A percentile compares a stretch with the other conserved stretches of the same genome.
phyloP scores from a whole-genome alignment of 352 stramenopile genomes.

The Phytopythium mirpurense region DNA sequence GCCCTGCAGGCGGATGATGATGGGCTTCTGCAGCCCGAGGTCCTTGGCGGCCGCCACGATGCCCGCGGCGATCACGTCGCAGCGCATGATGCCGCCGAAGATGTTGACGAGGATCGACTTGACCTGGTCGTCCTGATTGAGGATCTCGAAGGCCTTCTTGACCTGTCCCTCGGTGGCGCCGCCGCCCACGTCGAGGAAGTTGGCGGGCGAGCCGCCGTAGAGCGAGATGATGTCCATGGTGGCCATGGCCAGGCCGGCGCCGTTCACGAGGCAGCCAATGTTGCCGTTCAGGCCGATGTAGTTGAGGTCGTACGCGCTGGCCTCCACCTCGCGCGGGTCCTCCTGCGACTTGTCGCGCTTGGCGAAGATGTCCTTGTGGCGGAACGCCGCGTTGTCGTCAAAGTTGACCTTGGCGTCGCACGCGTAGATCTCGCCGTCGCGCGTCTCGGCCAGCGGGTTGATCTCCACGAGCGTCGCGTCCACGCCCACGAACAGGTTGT shows the following conservation, averaged over 20 bases:
- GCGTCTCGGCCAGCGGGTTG: conserved; percentile 97
- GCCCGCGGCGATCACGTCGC: conserved; percentile 95
- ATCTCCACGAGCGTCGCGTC: conserved; percentile 98
- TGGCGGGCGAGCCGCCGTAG: conserved; percentile 95
- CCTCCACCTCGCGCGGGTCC: conserved; percentile 94
- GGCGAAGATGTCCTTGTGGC: conserved; percentile 93
- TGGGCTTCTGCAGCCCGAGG: conserved; percentile 95
- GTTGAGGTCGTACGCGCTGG: conserved; percentile 95
- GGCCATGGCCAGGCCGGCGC: conserved; percentile 97
- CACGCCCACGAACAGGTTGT: conserved; percentile 95
- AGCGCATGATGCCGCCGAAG: conserved; percentile 99
- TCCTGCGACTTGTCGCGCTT: conserved; percentile 91
- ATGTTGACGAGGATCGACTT: conserved; percentile 99
- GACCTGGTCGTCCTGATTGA: conserved; percentile 91
- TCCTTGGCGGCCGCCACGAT: conserved; percentile 97
- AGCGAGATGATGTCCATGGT: conserved; percentile 99
- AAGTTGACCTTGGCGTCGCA: conserved; percentile 99
- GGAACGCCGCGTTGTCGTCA: conserved; percentile 97
- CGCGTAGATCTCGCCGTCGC: conserved; percentile 92
- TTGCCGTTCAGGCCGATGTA: conserved; percentile 99
- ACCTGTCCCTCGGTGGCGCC: conserved; percentile 91
- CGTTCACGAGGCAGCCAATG: conserved; percentile 99
- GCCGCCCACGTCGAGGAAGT: conserved; percentile 99
- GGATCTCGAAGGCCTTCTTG: conserved; percentile 85
- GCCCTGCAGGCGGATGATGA: conserved; percentile 98